These are phyloP conservation scores for Lolium perenne DNA, from an alignment of 176 grass and related monocot species.

Conservation along the genomic window DNA sequence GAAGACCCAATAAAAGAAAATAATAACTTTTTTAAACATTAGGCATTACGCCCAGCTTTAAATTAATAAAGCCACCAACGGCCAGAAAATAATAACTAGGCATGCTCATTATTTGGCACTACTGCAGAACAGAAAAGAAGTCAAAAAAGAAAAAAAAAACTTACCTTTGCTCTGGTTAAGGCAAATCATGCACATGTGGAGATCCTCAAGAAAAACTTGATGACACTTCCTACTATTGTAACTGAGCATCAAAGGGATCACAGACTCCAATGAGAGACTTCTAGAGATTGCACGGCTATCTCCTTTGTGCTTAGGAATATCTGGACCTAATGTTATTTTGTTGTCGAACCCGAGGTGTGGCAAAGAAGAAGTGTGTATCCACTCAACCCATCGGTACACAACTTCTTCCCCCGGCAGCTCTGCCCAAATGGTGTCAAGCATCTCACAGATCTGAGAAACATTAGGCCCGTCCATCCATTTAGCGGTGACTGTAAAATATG, in stretches of 20 bases:
- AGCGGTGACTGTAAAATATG: constrained; percentile 52
- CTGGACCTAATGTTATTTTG: constrained; percentile 42
- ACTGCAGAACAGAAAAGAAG: neutral
- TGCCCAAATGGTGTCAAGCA: constrained; percentile 60
- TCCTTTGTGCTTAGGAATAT: neutral
- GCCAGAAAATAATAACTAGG: neutral
- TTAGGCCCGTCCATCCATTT: constrained; percentile 62
- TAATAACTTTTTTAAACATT: neutral
- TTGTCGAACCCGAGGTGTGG: constrained; percentile 49
- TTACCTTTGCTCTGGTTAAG: constrained; percentile 53
- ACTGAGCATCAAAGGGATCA: constrained; percentile 55
- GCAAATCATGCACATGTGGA: constrained; percentile 57
- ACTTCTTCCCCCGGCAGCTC: constrained; percentile 58
- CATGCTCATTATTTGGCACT: neutral
- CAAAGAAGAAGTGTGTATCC: constrained; percentile 48
- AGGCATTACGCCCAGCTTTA: too few species aligned
- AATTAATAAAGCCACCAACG: too few species aligned
- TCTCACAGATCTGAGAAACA: constrained; percentile 57
- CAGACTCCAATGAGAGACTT: constrained; percentile 38
- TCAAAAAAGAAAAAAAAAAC: neutral
- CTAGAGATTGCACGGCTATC: constrained; percentile 45
- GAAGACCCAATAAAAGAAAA: neutral
- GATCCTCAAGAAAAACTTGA: constrained; percentile 56
- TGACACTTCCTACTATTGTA: constrained; percentile 40
- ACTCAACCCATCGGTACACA: constrained; percentile 65